Evolutionary conservation across 2,329 filamentous ascomycete species (phyloP), one percentile per base, ranked within the genome.

Genomic region (Shiraia bambusicola): DNA sequence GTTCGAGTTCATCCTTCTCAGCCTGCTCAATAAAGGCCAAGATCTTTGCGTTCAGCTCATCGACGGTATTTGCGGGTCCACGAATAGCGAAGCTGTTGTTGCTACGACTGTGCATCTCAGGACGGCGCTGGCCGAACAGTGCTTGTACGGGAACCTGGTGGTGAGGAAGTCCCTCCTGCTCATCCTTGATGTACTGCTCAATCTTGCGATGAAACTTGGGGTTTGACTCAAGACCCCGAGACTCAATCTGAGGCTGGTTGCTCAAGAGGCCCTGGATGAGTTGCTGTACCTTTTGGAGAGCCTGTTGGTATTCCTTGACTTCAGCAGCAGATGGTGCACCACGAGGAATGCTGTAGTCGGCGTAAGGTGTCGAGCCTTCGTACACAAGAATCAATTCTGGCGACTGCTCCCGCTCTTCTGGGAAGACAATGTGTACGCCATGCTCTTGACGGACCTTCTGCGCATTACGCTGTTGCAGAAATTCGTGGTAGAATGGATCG

Each of bases 1-100:
- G 87, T 72, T 97, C 92, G 65, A 93, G 87, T 70, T 97, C 92
- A 48, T 97, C 91, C 66, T 88, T 81, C 73, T 91, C 87, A 70
- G 95, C 90, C 65, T 94, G 86, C 63, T 86, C 84, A 15, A 97
- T 76, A 62, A 95, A 97, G 6, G 81, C 81, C 44, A 80, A 71
- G 39, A 95, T 82, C 74, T 91, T 93, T 26, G 78, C 71, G 22
- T 81, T 77, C 28, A 97, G 78, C 2, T 82, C 80, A 37, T 87
- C 80, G 3, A 95, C 88, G 15, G 81, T 79, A 13, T 82, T 80
- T 33, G 79, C 73, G 15, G 90, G 91, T 15, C 92, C 92, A 46
- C 88, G 86, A 46, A 96, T 79, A 31, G 81, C 85, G 45, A 92
- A 77, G 45, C 76, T 69, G 41, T 70, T 74, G 34, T 69, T 66